Evolutionary conservation across 768 basidiomycete species (phyloP), one percentile per base, ranked within the genome.

Genomic region (Thelephora ganbajun): DNA sequence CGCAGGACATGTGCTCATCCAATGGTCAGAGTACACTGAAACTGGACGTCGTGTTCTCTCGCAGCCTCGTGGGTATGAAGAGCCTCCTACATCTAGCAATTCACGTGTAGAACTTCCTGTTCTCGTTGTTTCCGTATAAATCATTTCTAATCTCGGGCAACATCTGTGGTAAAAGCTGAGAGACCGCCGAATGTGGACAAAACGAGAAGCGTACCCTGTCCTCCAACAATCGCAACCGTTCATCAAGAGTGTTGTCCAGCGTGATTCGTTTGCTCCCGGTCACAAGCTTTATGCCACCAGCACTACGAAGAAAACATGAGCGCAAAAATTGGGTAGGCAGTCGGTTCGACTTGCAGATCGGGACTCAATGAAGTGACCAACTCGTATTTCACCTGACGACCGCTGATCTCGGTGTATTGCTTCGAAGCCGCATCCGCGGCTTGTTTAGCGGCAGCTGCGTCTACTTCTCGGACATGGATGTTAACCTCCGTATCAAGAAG

Each of bases 161-260:
- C 94, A 97, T 97, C 89, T 94, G 12, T n/a, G 22, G 4, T 4
- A 3, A 19, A 22, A 23, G 39, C 13, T 46, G 36, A 13, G 16
- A 26, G 22, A 47, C 23, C 35, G 42, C 20, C 34, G 43, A 18
- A 5, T 5, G 6, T 43, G 11, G 44, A n/a, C 2, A 37, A 30
- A 5, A n/a, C 18, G n/a, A 23, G 23, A 12, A 9, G 65, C 80
- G 52, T 53, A 89, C 91, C 66, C 84, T 74, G 59, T 96, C 89
- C 66, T 97, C 92, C 35, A 99, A 67, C 54, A 98, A 63, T 53
- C 80, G 73, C 58, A 99, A 65, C 43, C 94, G 75, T 63, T 97
- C 92, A 56, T 94, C 93, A 45, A 99, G 69, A 2, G 93, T 92
- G 60, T 99, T 98, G 65, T 98, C 87, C 19, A 99, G 73, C 18